Base-by-base conservation (phyloP, 305 asterid genomes). In the Fraxinus paxiana region DNA sequence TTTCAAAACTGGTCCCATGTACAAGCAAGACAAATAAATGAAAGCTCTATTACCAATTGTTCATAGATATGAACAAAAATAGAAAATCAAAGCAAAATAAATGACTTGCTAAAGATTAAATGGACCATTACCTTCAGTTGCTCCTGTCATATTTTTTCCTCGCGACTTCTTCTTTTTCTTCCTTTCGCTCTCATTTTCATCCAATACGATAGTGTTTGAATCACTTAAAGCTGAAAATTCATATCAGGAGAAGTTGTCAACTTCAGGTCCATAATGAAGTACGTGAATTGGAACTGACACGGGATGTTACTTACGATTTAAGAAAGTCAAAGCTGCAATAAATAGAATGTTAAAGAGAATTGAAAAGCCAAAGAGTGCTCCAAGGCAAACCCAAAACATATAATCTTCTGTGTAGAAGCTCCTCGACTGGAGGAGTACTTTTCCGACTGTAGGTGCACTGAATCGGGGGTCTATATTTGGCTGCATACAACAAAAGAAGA, bases 281-380 rank as follows among this genome's bases (percentile, higher is more conserved):
- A 48, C 20, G 61, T 15, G 61, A 48, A 48, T 48, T 48, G 61
- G 8, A 48, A 48, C 22, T 48, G 61, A 48, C 61, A n/a, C 61
- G 28, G 65, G 26, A 54, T 22, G 69, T 28, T 8, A 15, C 88
- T 87, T 80, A 87, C 92, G 87, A 38, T 86, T 87, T 59, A 87
- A 78, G 86, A 79, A 87, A 34, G 88, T 86, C 56, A 89, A 72
- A 54, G 90, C 88, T 18, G 65, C 56, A 48, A 84, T 75, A 31
- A 89, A 89, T 3, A 86, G 63, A 63, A 83, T 3, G 83, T 89
- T 89, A 83, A 83, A 86, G 80, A 89, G 82, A 65, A 89, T 3
- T 1, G 91, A 80, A 78, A 89, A 89, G 63, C 87, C 90, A 10
- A 84, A n/a, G 63, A 87, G 86, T 46, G 89, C 90, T 18, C 18